Evolutionary conservation across 192 early-diverging fungal genomes (phyloP), one percentile per base, ranked within the genome.

Genomic region (Coemansia sp.): DNA sequence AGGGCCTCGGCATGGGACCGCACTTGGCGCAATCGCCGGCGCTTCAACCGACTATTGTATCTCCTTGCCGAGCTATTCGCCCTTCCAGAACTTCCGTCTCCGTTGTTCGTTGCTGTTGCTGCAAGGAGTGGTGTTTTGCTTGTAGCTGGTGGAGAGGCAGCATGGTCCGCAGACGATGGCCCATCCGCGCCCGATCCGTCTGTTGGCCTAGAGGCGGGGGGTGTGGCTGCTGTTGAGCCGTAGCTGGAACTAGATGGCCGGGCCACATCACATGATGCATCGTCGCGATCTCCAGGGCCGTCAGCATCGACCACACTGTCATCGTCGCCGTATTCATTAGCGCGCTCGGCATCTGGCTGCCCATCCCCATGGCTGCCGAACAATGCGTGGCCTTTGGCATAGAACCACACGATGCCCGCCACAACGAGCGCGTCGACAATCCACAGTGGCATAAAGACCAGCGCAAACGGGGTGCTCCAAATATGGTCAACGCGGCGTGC

Each of bases 381-480:
- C 21, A 36, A 20, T n/a, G 21, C 35, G 18, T 36, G 30, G 12
- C 56, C 35, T 33, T 16, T 58, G 16, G 80, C 53, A 24, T 52
- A 24, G 23, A n/a, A 64, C 55, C 62, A 58, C 45, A 24, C 63
- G 18, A 88, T 65, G 2, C 72, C 73, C 16, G 76, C 61, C 53
- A 87, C 44, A 26, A 83, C 58, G 18, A 78, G 34, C 18, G 72
- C 20, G 72, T 93, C 89, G 38, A 92, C 71, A 15, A 93, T 82
- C 88, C 92, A 98, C 35, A 94, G 77, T 9, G 96, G 96, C 56
- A 87, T 86, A 74, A 93, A 94, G 7, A 95, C 92, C 6, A 89
- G 85, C 9, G 78, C 65, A 78, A 87, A 97, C 6, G 76, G 75
- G 94, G 93, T 95, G 34, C 55, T 60, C 36, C 89, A 85, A 48